phyloP scores from a whole-genome alignment of 1,284 basidiomycete species.

The Leccinum griseonigrum region DNA sequence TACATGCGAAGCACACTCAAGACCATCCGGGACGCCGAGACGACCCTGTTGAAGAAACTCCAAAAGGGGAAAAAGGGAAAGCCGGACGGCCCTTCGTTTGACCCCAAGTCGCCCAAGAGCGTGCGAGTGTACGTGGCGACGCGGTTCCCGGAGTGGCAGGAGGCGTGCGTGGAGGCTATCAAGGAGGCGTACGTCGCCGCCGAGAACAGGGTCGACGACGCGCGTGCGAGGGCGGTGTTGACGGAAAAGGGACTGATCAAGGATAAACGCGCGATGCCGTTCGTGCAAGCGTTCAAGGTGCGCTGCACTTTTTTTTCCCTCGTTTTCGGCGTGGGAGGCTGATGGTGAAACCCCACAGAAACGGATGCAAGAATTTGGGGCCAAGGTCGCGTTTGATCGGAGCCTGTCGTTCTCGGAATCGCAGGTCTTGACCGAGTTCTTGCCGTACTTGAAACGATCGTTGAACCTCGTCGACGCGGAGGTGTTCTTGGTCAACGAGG shows the following conservation, averaged over 20 bases:
- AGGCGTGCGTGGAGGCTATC: slow-evolving; percentile 75
- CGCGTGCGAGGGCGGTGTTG: slow-evolving; percentile 70
- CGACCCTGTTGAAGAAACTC: slow-evolving; percentile 72
- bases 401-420: slow-evolving; percentile 85
- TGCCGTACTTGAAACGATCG: slow-evolving; percentile 84
- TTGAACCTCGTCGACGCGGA: slow-evolving; percentile 68
- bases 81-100: slow-evolving; percentile 52
- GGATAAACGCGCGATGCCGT: slow-evolving; percentile 96
- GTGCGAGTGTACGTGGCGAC: slow-evolving; percentile 90
- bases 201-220: slow-evolving; percentile 79
- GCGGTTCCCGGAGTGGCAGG: slow-evolving; percentile 93
- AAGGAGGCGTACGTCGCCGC: slow-evolving; percentile 65
- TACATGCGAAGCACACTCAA: slow-evolving; percentile 90
- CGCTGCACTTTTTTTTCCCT: slow-evolving; percentile 7
- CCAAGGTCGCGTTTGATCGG: slow-evolving; percentile 83
- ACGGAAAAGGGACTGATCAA: slow-evolving; percentile 83
- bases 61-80: slow-evolving; percentile 57
- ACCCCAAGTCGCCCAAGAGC: slow-evolving; percentile 82
- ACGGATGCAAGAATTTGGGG: slow-evolving; percentile 80
- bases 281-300: slow-evolving; percentile 91
- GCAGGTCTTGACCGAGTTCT: slow-evolving; percentile 69
- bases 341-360: slow-evolving; percentile 48
- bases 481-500: slow-evolving; percentile 32
- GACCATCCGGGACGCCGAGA: slow-evolving; percentile 89
- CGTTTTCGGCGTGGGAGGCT: slow-evolving; percentile 5